Base-by-base conservation (phyloP, 2,329 filamentous ascomycete genomes). In the Fusarium sacchari region DNA sequence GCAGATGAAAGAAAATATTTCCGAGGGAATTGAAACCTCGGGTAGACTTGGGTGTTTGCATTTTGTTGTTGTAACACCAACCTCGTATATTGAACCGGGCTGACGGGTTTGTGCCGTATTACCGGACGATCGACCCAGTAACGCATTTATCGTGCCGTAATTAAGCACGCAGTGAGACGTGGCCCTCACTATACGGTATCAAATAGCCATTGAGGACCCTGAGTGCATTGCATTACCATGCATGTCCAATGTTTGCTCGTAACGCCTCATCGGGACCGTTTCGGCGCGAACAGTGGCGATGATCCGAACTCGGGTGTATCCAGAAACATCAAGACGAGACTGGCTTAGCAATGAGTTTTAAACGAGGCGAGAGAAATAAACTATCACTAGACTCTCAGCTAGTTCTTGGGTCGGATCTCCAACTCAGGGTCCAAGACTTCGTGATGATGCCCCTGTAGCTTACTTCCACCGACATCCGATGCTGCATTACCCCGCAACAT, bases 341-440 rank as follows among this genome's bases (percentile, higher is more conserved):
- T 40, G 14, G 6, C 30, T 37, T 37, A 11, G 10, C 17, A 18
- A 18, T 36, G 10, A 18, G 10, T 22, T 40, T 14, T 1, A n/a
- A 22, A 3, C 20, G 14, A 52, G 12, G 15, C 20, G 34, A 1
- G 6, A 18, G 14, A 26, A n/a, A 28, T 40, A 40, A 39, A 9
- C 14, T n/a, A 53, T 28, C 14, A 3, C 24, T 22, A 37, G 14
- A 28, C n/a, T 26, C 30, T 34, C 14, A 6, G 2, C 0, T 53
- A 22, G n/a, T 10, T 14, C 14, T 53, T 22, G 0, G 0, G 28
- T 14, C 5, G 0, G 0, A 39, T 14, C 5, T 18, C 11, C 20
- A 28, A 28, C 24, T 55, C 24, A 30, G 34, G 14, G 20, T n/a
- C 34, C 50, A n/a, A 30, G 18, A 40, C 24, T 7, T 11, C 2